Base-by-base conservation (phyloP, 139 green algal species). In the Chlamydomonas sp. region DNA sequence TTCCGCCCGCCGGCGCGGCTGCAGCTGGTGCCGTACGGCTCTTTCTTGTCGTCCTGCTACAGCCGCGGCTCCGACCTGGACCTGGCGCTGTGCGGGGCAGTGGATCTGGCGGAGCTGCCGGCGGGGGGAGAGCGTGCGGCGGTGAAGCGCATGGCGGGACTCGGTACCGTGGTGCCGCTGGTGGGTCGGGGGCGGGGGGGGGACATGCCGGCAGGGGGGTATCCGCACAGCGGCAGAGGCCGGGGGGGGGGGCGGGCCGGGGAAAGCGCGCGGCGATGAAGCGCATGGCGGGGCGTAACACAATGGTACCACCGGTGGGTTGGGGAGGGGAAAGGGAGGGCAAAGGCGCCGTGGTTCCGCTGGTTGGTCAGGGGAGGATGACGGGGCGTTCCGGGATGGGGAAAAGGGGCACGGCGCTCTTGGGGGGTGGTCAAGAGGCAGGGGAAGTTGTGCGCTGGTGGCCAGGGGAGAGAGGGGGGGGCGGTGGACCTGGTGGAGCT, bases 1-100 rank as follows among this genome's bases (percentile, higher is more conserved):
- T 87, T 87, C 31, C 82, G 72, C 1, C 61, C 71, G 7, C 82
- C 82, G 5, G 59, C 12, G 9, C 9, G 5, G 5, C 57, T 79
- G 14, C 57, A n/a, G 5, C 75, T 88, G 15, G 63, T 77, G 74
- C 74, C 83, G 14, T 88, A 88, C 57, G 83, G 83, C 2, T 82
- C 74, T 10, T 88, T 88, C 83, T 12, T 81, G 9, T 73, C 58
- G 49, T 60, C 63, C 16, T 88, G 83, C 31, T 88, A 88, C 73
- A 77, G 49, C 63, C 83, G 16, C 17, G 59, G 63, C 49, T 77
- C 63, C 0, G 83, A 88, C 60, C 83, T 88, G 83, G 83, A 88
- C 17, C 75, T 88, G 1, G 83, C 83, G 49, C 83, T 88, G 12
- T 18, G 57, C 49, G 83, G 83, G 2, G 10, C 3, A 3, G n/a